phyloP scores from a whole-genome alignment of 805 yeast genomes.

The Candida ulmi region DNA sequence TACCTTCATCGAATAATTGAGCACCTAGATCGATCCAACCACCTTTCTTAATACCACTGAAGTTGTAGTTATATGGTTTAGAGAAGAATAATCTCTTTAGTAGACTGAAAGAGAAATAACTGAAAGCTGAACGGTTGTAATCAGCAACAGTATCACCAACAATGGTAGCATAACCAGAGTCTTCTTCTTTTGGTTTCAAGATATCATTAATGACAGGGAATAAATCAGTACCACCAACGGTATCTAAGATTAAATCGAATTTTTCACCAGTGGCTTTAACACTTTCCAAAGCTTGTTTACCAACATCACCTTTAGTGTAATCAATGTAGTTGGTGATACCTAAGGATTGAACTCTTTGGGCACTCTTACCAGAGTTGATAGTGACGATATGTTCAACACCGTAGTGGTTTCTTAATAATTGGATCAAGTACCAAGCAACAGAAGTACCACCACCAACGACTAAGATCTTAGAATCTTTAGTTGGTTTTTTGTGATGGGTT shows the following conservation, averaged over 20 bases:
- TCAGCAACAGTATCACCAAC: conserved; percentile 46
- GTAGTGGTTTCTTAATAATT: conserved; percentile 45
- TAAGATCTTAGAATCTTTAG: conserved; percentile 43
- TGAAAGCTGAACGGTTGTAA: conserved; percentile 15
- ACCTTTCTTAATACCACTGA: conserved; percentile 11
- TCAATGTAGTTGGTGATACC: conserved; percentile 62
- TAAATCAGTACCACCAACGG: conserved; percentile 54
- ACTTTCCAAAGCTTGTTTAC: conserved; percentile 20
- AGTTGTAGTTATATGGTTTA: conserved; percentile 23
- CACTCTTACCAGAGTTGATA: conserved; percentile 47
- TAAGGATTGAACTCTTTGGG: conserved; percentile 32
- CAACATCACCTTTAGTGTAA: conserved; percentile 42
- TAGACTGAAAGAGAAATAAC: conserved; percentile 6
- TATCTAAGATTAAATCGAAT: conserved; percentile 61
- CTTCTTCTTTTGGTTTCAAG: conserved; percentile 40
- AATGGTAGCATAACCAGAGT: conserved; percentile 47
- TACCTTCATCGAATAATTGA: conserved; percentile 33
- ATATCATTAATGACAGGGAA: conserved; percentile 35
- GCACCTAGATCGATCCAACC: conserved; percentile 26
- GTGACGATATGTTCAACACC: conserved; percentile 48
- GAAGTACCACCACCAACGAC: conserved; percentile 73
- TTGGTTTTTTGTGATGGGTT: conserved; percentile 28
- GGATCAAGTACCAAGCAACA: conserved; percentile 54
- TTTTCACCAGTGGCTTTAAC: conserved; percentile 30
- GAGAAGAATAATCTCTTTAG: conserved; percentile 10